Evolutionary conservation across 306 rosid species (phyloP), one percentile per base, ranked within the genome.

Genomic region (Parietaria judaica): DNA sequence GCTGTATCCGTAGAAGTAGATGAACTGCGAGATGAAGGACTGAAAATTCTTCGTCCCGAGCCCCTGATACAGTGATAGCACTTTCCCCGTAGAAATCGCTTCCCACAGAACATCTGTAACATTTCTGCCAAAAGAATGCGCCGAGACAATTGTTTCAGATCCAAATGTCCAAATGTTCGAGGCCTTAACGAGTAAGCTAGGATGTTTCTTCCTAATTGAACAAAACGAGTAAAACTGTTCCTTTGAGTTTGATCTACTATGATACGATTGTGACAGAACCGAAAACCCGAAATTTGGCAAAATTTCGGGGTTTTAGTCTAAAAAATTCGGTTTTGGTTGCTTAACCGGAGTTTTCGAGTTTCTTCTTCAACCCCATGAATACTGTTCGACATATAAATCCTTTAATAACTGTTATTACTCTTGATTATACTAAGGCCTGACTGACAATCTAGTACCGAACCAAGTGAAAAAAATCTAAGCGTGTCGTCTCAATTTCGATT

Each of bases 1-100:
- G 79, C 95, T 86, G 73, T 92, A 92, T 69, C 98, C 96, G 72
- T 92, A 92, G 88, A 92, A 92, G 79, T 92, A 92, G 51, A 88
- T 66, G 72, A 88, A 92, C 2, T 80, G 81, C 0, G 95, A 88
- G 56, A 92, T 59, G 64, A 84, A 92, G 61, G 96, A 81, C 74
- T 86, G 96, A 36, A 92, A 70, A 37, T 92, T 86, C 81, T 92
- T 88, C 17, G 94, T 84, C 74, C 96, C 95, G 66, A 92, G 90
- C 64, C 98, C 98, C 72, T 92, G 96, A 76, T 80, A 92, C 68
- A 88, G 66, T 4, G 98, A 92, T 68, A 89, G 82, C 77, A 82
- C 86, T 48, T 76, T 92, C 36, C 78, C 81, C 3, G 75, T 84
- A 65, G 95, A 76, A 71, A 92, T 78, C 50, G 98, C 96, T 75